Conservation (phyloP, 345 rosid genomes). For the Corymbia maculata region DNA sequence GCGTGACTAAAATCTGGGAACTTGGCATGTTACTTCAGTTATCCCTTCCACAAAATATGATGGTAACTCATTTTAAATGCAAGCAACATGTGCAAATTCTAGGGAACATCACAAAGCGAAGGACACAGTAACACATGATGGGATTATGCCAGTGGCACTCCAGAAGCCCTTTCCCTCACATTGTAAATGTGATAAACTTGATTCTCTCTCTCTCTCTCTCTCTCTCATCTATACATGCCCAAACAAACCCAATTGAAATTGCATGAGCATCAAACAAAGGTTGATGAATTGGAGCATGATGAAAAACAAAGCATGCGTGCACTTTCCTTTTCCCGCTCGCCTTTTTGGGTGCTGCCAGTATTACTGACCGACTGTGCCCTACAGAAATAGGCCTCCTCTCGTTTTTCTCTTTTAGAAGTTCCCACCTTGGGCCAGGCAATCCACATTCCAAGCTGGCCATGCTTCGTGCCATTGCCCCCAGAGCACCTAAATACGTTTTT, state of each 20-base stretch:
- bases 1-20: not conserved
- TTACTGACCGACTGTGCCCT: not conserved
- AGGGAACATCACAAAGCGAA: not conserved
- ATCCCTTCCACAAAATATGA: not conserved
- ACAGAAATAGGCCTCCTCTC: not conserved
- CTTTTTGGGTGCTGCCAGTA: not conserved
- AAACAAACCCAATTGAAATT: not conserved
- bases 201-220: not conserved
- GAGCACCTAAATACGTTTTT: not conserved
- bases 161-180: not conserved
- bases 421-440: not conserved
- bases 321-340: not conserved
- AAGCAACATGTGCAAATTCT: not conserved
- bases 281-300: not conserved
- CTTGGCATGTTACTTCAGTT: not conserved
- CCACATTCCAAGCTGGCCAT: not conserved
- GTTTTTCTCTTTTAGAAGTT: not conserved
- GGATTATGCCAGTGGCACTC: not conserved
- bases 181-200: not conserved
- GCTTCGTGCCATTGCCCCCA: not conserved
- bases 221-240: not conserved
- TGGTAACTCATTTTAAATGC: not conserved
- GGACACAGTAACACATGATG: not conserved
- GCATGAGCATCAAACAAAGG: not conserved
- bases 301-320: not conserved